Evolutionary conservation across 306 rosid species (phyloP).

Genomic region (Cucurbita maxima): DNA sequence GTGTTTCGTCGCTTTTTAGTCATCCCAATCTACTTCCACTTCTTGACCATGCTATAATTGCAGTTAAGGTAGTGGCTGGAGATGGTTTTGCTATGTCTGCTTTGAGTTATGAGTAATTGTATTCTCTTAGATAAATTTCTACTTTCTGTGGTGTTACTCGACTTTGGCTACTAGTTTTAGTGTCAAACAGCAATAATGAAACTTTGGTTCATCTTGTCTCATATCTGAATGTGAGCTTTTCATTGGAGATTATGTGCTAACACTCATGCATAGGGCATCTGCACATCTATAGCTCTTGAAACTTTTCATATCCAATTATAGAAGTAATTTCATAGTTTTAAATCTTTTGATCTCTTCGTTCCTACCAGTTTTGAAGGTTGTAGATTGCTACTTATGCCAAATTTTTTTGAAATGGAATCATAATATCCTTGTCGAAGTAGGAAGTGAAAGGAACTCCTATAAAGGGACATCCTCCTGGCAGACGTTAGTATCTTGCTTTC

Average conservation of each 20-base stretch:
- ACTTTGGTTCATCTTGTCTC: background rate
- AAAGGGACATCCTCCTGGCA: background rate
- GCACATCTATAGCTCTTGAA: background rate
- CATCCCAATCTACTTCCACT: conserved; percentile 96
- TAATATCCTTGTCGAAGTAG: background rate
- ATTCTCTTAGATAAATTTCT: background rate
- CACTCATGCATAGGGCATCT: background rate
- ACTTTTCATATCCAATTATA: background rate
- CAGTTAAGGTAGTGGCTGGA: conserved; percentile 51
- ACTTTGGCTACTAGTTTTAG: background rate
- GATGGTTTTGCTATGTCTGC: background rate
- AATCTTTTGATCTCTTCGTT: no score
- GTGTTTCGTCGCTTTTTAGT: conserved; percentile 74
- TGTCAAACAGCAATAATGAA: background rate
- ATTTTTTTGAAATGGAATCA: background rate
- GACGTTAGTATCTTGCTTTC: background rate
- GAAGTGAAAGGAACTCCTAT: background rate
- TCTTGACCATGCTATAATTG: conserved; percentile 91
- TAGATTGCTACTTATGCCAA: no score
- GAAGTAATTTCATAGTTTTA: background rate
- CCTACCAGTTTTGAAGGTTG: no score
- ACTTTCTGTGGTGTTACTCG: background rate
- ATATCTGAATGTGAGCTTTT: background rate
- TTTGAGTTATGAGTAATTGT: background rate
- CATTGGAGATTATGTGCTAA: background rate